Percentiles rank a stretch among this genome's conserved stretches.
Evolutionary conservation across 345 rosid species (phyloP).

Genomic region (Excoecaria agallocha): DNA sequence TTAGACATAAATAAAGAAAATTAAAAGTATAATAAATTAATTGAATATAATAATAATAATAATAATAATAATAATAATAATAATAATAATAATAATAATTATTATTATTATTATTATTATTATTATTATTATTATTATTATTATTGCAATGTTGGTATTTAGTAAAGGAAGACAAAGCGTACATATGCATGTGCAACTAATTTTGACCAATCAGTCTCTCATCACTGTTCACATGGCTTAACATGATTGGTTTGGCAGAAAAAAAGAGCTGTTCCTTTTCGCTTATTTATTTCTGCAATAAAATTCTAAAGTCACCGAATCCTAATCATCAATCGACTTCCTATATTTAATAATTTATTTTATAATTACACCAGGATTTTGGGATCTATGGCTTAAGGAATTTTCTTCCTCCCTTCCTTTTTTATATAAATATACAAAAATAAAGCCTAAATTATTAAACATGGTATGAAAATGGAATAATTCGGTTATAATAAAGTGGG

Average conservation of each 20-base stretch:
- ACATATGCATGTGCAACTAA: constrained; percentile 10
- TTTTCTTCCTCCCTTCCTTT: neutral
- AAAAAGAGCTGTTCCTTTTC: neutral
- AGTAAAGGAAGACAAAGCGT: neutral
- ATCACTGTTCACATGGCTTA: constrained; percentile 26
- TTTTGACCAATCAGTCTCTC: constrained; percentile 6
- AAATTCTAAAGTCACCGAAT: neutral
- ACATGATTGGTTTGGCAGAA: constrained; percentile 15
- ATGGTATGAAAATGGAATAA: too few relatives aligned
- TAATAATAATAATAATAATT: too few relatives aligned
- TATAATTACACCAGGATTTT: too few relatives aligned
- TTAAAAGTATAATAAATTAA: too few relatives aligned
- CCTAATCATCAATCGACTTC: neutral
- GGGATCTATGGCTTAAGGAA: neutral
- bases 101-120: too few relatives aligned
- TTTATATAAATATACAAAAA: neutral
- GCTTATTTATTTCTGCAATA: neutral
- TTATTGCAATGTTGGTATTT: neutral
- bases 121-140: too few relatives aligned
- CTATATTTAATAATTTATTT: too few relatives aligned
- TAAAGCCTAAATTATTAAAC: too few relatives aligned
- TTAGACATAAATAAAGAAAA: too few relatives aligned
- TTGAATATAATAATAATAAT: too few relatives aligned
- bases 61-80: too few relatives aligned
- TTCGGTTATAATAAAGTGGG: too few relatives aligned